A percentile compares a stretch with the other conserved stretches of the same genome.
Conservation (phyloP, 2,329 filamentous ascomycete genomes). For the Diaporthe vexans region DNA sequence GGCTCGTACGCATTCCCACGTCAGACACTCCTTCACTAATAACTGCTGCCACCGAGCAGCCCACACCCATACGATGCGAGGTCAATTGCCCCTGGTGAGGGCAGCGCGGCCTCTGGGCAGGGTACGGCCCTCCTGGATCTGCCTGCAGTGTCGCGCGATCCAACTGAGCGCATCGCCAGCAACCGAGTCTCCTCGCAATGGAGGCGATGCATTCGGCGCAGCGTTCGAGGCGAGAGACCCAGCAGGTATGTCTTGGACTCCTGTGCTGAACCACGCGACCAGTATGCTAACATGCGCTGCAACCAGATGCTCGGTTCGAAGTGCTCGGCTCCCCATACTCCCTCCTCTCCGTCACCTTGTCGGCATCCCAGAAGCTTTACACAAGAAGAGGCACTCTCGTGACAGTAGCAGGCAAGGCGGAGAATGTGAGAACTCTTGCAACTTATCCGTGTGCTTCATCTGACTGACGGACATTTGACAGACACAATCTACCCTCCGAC, state of each 20-base stretch:
- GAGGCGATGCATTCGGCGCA: slow-evolving; percentile 69
- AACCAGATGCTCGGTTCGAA: slow-evolving; percentile 90
- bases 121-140: slow-evolving; percentile 56
- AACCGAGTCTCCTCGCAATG: slow-evolving; percentile 64
- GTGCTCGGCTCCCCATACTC: slow-evolving; percentile 94
- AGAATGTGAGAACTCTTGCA: slow-evolving; percentile 75
- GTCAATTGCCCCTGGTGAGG: slow-evolving; percentile 56
- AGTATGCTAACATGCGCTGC: neutral
- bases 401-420: slow-evolving; percentile 88
- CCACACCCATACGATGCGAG: slow-evolving; percentile 56
- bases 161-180: slow-evolving; percentile 74
- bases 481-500: slow-evolving; percentile 89
- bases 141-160: slow-evolving; percentile 70
- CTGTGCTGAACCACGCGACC: slow-evolving; percentile 26
- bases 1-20: slow-evolving; percentile 1
- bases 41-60: slow-evolving; percentile 30
- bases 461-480: slow-evolving; percentile 53
- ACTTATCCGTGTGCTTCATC: neutral
- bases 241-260: slow-evolving; percentile 58
- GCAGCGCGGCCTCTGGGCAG: slow-evolving; percentile 49
- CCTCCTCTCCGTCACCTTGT: slow-evolving; percentile 91
- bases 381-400: slow-evolving; percentile 93
- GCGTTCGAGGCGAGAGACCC: slow-evolving; percentile 61
- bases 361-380: slow-evolving; percentile 93
- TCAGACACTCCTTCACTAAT: slow-evolving; percentile 24